Evolutionary conservation across 768 basidiomycete genomes (phyloP).

Genomic region (Amanita pallidorosea): DNA sequence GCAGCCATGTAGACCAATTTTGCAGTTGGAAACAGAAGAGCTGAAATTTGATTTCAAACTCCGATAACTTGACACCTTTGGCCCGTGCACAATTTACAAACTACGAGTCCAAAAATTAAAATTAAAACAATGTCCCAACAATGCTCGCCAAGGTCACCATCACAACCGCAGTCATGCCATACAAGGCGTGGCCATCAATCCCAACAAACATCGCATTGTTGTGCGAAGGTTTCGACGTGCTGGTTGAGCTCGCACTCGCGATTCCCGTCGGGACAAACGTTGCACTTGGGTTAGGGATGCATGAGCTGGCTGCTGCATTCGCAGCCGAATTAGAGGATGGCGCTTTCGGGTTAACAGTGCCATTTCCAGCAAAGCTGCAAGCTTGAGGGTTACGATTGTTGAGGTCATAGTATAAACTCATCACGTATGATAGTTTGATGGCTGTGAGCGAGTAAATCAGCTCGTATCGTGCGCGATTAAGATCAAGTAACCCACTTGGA

Average conservation of each 20-base stretch:
- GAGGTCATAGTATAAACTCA: conserved; percentile 68
- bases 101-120: not conserved
- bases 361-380: conserved; percentile 82
- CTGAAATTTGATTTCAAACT: conserved; percentile 10
- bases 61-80: conserved; percentile 8
- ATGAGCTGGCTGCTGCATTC: conserved; percentile 50
- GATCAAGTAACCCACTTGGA: conserved; percentile 42
- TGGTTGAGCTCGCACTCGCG: conserved; percentile 11
- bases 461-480: not conserved
- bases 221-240: conserved; percentile 11
- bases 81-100: conserved; percentile 3
- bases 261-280: conserved; percentile 36
- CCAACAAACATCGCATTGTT: conserved; percentile 14
- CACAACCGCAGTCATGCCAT: conserved; percentile 24
- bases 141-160: conserved; percentile 29
- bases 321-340: conserved; percentile 39
- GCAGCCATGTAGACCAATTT: conserved; percentile 19
- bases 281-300: conserved; percentile 50
- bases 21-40: conserved; percentile 9
- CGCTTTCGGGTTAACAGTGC: conserved; percentile 53
- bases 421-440: conserved; percentile 72
- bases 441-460: conserved; percentile 25
- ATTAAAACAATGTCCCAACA: conserved; percentile 18
- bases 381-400: conserved; percentile 46
- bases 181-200: conserved; percentile 20